These are phyloP conservation scores for Pseudofabraea citricarpa DNA, from an alignment of 2,329 filamentous ascomycete genomes.

Conservation along the genomic window DNA sequence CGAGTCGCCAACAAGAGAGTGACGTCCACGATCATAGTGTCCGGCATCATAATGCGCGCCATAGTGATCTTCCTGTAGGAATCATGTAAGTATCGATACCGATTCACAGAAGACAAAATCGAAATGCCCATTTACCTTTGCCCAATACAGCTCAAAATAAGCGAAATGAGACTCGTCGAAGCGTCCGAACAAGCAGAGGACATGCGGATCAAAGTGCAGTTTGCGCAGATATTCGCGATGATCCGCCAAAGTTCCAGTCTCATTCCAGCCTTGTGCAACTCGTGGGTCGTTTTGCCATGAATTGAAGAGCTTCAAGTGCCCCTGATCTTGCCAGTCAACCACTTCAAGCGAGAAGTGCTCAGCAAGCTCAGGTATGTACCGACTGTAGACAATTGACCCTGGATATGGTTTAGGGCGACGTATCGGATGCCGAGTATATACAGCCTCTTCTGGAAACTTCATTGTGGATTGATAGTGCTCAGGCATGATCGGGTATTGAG, in stretches of 20 bases:
- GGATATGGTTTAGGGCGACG: constrained; percentile 67
- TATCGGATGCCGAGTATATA: constrained; percentile 63
- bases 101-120: too few species aligned
- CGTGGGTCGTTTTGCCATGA: constrained; percentile 80
- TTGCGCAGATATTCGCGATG: constrained; percentile 63
- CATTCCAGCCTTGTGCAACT: constrained; percentile 75
- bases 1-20: constrained; percentile 53
- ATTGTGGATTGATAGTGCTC: constrained; percentile 37
- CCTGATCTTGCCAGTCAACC: constrained; percentile 58
- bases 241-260: constrained; percentile 70
- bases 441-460: constrained; percentile 17
- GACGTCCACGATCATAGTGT: constrained; percentile 54
- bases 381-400: constrained; percentile 68
- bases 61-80: constrained; percentile 49
- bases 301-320: constrained; percentile 70
- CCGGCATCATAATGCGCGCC: constrained; percentile 52
- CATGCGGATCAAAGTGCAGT: constrained; percentile 67
- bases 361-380: constrained; percentile 70
- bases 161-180: constrained; percentile 70
- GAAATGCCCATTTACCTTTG: constrained; percentile 48
- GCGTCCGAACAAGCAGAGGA: constrained; percentile 62
- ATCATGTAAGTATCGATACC: neutral
- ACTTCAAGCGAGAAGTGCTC: constrained; percentile 74
- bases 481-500: constrained; percentile 34
- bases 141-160: constrained; percentile 81